Base-by-base conservation (phyloP, 1,139 yeast genomes). In the Hyphopichia wangnamkhiaoensis region DNA sequence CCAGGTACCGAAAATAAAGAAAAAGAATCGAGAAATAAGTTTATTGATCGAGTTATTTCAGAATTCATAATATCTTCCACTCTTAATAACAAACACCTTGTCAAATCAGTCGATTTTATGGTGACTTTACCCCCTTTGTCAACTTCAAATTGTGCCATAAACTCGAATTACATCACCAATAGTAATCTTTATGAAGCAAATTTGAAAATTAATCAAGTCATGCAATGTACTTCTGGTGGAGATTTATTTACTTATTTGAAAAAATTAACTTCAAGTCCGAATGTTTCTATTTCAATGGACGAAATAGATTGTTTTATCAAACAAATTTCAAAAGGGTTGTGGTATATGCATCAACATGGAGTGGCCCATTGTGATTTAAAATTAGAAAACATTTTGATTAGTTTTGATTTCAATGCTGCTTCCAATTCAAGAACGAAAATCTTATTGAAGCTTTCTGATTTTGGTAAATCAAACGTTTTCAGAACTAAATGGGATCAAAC, bases 1-100 rank as follows among this genome's bases (percentile, higher is more conserved):
- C n/a, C n/a, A n/a, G n/a, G n/a, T n/a, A 45, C 50, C 4, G 45
- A 48, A 14, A 39, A 47, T 42, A 73, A 76, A 40, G 72, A 71
- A 36, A 70, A 78, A 5, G 91, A 84, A 50, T 61, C 77, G 12
- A 64, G 73, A 21, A 74, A 74, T 30, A 82, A 78, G 50, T 86
- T 84, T 54, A 74, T 83, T 41, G 80, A 82, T 27, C 67, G 91
- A 41, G 77, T 86, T 23, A 79, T 93, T 0, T 80, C 88, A 4
- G 96, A 88, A 56, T 88, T 84, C 58, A 79, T 84, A 49, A 80
- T 88, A 33, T 82, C 91, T 2, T 81, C 84, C 33, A 76, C 86
- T 0, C 60, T 88, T 45, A 76, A 82, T 43, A 84, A 82, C 54
- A 80, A 84, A 42, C 85, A 89, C 48, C 77, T 88, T 21, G 79